Percentiles rank a stretch among this genome's conserved stretches.
Conservation (phyloP, 2,329 filamentous ascomycete genomes). For the Monilinia fructicola region DNA sequence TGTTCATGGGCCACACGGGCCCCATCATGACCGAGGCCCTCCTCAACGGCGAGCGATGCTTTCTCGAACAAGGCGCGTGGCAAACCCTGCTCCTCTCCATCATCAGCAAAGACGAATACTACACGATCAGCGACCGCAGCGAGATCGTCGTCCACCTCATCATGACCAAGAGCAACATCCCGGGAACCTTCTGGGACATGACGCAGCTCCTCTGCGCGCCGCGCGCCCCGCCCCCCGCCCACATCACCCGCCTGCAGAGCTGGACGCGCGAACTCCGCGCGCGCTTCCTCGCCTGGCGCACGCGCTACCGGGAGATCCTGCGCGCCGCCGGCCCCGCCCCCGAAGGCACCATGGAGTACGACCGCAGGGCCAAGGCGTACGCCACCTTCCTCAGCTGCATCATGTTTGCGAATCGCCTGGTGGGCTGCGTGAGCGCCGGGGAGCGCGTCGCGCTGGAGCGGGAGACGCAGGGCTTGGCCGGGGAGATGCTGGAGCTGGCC, state of each 20-base stretch:
- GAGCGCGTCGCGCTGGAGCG: conserved; percentile 36
- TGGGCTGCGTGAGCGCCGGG: conserved; percentile 27
- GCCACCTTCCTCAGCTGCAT: conserved; percentile 38
- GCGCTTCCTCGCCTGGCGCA: conserved; percentile 29
- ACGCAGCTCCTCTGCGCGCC: conserved; percentile 28
- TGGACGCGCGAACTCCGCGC: conserved; percentile 21
- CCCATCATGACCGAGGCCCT: conserved; percentile 38
- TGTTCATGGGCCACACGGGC: conserved; percentile 42
- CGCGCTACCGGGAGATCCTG: conserved; percentile 3
- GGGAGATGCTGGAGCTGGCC: conserved; percentile 39
- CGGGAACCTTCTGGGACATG: conserved; percentile 39
- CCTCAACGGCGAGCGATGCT: conserved; percentile 33
- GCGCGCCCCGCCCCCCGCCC: background rate
- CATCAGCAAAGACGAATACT: conserved; percentile 27
- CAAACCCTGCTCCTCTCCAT: conserved; percentile 31
- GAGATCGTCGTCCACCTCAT: conserved; percentile 32
- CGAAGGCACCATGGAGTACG: conserved; percentile 28
- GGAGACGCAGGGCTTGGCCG: conserved; percentile 36
- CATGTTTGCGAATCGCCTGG: conserved; percentile 32
- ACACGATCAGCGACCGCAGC: conserved; percentile 31
- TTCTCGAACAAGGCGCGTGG: conserved; percentile 32
- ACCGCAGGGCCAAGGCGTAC: conserved; percentile 32
- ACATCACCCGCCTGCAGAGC: background rate
- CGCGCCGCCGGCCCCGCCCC: conserved; percentile 17
- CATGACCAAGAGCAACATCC: conserved; percentile 33